Conservation (phyloP, 2,329 filamentous ascomycete genomes). For the Metarhizium rileyi region DNA sequence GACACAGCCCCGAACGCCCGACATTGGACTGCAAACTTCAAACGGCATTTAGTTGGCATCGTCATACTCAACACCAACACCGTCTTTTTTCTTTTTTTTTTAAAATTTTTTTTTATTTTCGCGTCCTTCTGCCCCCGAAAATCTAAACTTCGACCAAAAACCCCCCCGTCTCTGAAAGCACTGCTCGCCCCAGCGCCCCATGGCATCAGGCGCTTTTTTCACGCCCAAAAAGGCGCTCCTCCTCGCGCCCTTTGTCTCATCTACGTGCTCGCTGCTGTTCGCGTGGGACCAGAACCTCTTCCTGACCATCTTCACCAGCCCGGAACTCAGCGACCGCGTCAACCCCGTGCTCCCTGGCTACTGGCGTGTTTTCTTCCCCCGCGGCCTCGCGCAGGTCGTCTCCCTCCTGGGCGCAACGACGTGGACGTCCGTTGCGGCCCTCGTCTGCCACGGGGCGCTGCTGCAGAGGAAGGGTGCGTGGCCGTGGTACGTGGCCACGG, state of each 20-base stretch:
- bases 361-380: conserved; percentile 31
- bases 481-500: conserved; percentile 24
- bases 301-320: conserved; percentile 25
- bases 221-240: conserved; percentile 29
- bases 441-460: conserved; percentile 14
- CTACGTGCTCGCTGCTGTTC: conserved; percentile 35
- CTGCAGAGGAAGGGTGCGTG: conserved; percentile 16
- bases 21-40: no score
- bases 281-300: conserved; percentile 35
- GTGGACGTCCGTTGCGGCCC: conserved; percentile 17
- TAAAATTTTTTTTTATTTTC: no score
- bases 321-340: conserved; percentile 18
- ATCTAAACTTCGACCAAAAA: no score
- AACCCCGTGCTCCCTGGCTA: conserved; percentile 32
- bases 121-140: no score
- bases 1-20: no score
- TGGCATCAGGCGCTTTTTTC: conserved; percentile 29
- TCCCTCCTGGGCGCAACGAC: conserved; percentile 25
- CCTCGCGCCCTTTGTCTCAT: conserved; percentile 35
- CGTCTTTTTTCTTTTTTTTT: no score
- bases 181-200: conserved; percentile 10
- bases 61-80: no score
- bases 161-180: no score
- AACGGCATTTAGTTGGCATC: no score
- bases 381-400: conserved; percentile 23